phyloP scores from a whole-genome alignment of 2,329 filamentous ascomycete genomes.

The Rhynchosporium secalis region DNA sequence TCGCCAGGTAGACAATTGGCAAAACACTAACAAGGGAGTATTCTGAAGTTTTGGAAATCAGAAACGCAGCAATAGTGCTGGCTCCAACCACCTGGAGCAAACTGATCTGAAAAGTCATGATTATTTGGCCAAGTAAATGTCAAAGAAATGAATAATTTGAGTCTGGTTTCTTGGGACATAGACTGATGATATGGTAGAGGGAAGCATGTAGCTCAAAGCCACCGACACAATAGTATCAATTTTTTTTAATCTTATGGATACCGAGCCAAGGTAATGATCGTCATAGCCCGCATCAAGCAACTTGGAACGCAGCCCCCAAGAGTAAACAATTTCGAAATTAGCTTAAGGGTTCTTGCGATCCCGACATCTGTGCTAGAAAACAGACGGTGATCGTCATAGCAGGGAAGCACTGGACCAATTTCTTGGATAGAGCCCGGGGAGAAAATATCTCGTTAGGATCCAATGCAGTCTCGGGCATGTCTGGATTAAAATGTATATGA shows the following conservation, averaged over 20 bases:
- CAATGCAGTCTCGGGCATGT: not conserved
- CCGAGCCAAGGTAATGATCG: slow-evolving; percentile 5
- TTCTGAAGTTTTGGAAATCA: slow-evolving; percentile 27
- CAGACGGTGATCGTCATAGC: not conserved
- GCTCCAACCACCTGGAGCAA: slow-evolving; percentile 21
- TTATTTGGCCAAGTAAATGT: not conserved
- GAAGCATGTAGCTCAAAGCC: slow-evolving; percentile 1
- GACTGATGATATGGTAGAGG: not conserved
- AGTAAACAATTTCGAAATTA: not conserved
- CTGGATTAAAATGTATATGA: not conserved
- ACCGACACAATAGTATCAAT: slow-evolving; percentile 2
- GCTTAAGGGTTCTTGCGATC: not conserved
- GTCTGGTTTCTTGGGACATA: not conserved
- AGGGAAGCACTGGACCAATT: not conserved
- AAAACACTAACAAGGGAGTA: slow-evolving; percentile 22
- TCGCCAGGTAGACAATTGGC: slow-evolving; percentile 24
- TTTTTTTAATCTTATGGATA: not conserved
- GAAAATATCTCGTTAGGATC: not conserved
- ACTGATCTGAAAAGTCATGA: slow-evolving; percentile 19
- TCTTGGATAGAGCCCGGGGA: not conserved
- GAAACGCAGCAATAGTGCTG: slow-evolving; percentile 21
- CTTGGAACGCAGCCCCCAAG: not conserved
- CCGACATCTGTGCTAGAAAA: not conserved
- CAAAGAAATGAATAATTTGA: not conserved
- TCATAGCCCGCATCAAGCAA: not conserved